phyloP scores from a whole-genome alignment of 345 rosid genomes.

The Hibiscus mutabilis region DNA sequence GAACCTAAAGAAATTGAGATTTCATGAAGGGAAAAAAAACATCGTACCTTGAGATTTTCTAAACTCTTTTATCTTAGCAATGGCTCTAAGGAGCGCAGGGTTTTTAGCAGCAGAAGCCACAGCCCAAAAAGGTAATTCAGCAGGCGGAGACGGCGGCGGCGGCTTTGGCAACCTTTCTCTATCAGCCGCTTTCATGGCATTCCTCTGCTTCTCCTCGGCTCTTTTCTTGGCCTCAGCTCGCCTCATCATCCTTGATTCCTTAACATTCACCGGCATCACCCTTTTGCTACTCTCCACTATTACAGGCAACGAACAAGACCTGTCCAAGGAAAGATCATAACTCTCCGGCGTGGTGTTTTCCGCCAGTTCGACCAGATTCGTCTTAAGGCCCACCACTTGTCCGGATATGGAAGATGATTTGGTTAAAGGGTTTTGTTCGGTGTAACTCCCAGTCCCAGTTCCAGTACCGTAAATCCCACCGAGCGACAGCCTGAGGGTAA shows the following conservation, averaged over 20 bases:
- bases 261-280: neutral
- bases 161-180: neutral
- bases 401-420: constrained; percentile 12
- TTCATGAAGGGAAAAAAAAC: neutral
- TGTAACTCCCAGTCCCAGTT: neutral
- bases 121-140: constrained; percentile 6
- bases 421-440: neutral
- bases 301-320: constrained; percentile 22
- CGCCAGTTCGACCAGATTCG: neutral
- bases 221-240: constrained; percentile 4
- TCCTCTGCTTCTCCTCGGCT: constrained; percentile 11
- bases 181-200: neutral
- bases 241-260: constrained; percentile 11
- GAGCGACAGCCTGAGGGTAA: constrained; percentile 9
- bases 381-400: neutral
- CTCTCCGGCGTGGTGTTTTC: neutral
- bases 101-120: constrained; percentile 8
- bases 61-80: constrained; percentile 2
- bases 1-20: too few species aligned
- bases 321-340: constrained; percentile 7
- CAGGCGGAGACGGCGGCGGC: neutral
- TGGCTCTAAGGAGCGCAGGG: constrained; percentile 7
- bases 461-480: constrained; percentile 3
- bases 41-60: neutral
- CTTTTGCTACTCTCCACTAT: constrained; percentile 9